phyloP scores from a whole-genome alignment of 1,139 yeast species.

The Zygotorulaspora mrakii region DNA sequence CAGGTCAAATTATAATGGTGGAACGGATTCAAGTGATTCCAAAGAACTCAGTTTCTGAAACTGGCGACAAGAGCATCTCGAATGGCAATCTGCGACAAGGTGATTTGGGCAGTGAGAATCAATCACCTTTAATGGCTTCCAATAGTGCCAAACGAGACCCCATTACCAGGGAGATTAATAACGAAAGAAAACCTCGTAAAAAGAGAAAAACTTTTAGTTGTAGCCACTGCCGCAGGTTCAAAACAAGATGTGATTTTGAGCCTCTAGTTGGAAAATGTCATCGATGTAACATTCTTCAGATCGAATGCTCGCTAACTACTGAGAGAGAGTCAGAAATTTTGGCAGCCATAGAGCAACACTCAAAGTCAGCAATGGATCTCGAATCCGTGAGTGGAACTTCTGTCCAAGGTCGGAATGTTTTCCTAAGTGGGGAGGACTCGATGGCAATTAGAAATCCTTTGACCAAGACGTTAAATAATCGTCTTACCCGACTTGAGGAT shows the following conservation, averaged over 20 bases:
- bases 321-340: slow-evolving; percentile 34
- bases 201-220: slow-evolving; percentile 49
- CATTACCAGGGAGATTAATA: background rate
- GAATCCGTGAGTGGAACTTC: background rate
- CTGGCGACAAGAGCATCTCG: background rate
- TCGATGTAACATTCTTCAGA: slow-evolving; percentile 45
- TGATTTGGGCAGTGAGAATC: background rate
- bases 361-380: slow-evolving; percentile 10
- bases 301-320: slow-evolving; percentile 45
- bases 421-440: background rate
- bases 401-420: background rate
- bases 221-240: slow-evolving; percentile 48
- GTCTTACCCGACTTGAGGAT: slow-evolving; percentile 26
- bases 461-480: slow-evolving; percentile 12
- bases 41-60: background rate
- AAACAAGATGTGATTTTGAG: slow-evolving; percentile 52
- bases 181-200: slow-evolving; percentile 32
- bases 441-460: slow-evolving; percentile 8
- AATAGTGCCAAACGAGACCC: background rate
- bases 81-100: slow-evolving; percentile 4
- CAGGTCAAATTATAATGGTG: slow-evolving; percentile 1
- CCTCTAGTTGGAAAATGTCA: slow-evolving; percentile 44
- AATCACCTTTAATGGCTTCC: slow-evolving; percentile 1
- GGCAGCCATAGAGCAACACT: slow-evolving; percentile 14
- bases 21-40: background rate